Conservation (phyloP, 305 asterid species). For the Solanum hybrid region DNA sequence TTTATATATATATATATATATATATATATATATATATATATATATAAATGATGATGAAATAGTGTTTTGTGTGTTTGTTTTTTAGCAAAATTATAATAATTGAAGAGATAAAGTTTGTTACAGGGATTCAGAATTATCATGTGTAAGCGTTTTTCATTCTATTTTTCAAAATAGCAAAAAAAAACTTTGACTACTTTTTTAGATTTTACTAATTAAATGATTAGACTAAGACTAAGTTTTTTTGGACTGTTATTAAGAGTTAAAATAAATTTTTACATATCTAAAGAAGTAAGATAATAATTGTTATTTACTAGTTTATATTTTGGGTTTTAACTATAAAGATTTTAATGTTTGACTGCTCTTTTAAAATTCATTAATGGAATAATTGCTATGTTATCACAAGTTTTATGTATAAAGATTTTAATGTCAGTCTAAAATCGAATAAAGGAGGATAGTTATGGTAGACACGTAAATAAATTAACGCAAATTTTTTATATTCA, state of each 20-base stretch:
- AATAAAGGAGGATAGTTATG: neutral
- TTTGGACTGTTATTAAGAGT: neutral
- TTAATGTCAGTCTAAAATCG: neutral
- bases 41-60: neutral
- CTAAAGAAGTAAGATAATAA: neutral
- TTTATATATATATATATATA: neutral
- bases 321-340: neutral
- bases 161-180: neutral
- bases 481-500: neutral
- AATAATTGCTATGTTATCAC: neutral
- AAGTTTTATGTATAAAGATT: neutral
- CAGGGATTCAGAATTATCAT: neutral
- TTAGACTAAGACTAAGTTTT: neutral
- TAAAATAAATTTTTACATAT: neutral
- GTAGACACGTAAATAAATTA: neutral
- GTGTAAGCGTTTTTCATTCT: neutral
- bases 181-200: neutral
- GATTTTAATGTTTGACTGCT: neutral
- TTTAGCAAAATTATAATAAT: neutral
- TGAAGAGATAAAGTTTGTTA: slow-evolving; percentile 4
- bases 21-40: neutral
- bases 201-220: neutral
- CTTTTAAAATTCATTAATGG: neutral
- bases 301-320: neutral
- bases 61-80: neutral